Base-by-base conservation (phyloP, 2,329 filamentous ascomycete species). In the Alternaria ethzedia region DNA sequence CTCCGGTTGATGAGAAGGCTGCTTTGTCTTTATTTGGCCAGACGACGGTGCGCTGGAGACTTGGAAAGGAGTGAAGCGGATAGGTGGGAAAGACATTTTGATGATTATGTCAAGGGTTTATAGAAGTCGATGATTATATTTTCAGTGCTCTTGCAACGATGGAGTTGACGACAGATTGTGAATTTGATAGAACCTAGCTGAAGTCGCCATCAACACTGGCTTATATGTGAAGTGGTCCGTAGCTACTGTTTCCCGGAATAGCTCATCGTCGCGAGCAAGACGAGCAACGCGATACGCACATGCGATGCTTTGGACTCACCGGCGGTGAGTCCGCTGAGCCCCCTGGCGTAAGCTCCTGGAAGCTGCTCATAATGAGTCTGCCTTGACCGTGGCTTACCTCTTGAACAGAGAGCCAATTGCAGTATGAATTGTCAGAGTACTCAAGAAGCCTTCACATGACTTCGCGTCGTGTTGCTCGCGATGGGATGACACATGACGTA, bases 1-100 rank as follows among this genome's bases (percentile, higher is more conserved):
- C 11, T 54, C 20, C 25, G 67, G 59, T 47, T 75, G 70, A 36
- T 67, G 67, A 26, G 74, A 71, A 2, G 70, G 67, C 26, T 71
- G 70, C 15, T 63, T 56, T 5, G 41, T 68, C 44, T 62, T 6
- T 25, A 2, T 57, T 23, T 59, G 65, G 46, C 57, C 62, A 15
- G 70, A 63, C 10, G 70, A 64, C 5, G 74, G 69, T 12, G 66
- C 64, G 54, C 65, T 71, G 25, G 57, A 55, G 43, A 77, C 66
- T 65, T 78, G 75, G 21, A 78, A 75, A 6, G 73, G 75, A 3
- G 69, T 61, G 55, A 78, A 67, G 51, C 75, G 74, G 36, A 77
- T 76, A 0, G 75, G 75, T 15, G 74, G 68, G 12, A 76, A 68
- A 11, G 64, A 67, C 68, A 71, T 70, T 25, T 43, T 17, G 21